Evolutionary conservation across 1,284 basidiomycete species (phyloP).

Genomic region (Malassezia cuniculi): DNA sequence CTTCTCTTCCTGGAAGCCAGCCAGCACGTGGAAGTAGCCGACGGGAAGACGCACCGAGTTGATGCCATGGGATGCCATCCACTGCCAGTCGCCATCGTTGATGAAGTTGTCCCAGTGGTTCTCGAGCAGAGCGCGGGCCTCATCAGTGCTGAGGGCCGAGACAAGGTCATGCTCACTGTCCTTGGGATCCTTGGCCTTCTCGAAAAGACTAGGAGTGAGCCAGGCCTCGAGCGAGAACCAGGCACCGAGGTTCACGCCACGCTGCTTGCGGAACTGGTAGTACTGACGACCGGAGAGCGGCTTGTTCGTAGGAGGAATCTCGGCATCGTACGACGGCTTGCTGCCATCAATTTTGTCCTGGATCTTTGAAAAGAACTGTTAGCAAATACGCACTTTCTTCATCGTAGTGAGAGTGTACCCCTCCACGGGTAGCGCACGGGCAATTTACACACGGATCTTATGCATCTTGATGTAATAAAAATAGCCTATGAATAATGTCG

Average conservation of each 20-base stretch:
- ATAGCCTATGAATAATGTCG: too few species aligned
- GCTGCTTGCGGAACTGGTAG: conserved; percentile 61
- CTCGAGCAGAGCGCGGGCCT: conserved; percentile 57
- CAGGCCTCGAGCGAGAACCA: conserved; percentile 41
- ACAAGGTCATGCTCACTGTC: conserved; percentile 55
- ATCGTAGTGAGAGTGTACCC: too few species aligned
- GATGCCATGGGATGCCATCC: conserved; percentile 61
- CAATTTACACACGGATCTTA: conserved; percentile 2
- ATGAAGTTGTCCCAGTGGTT: conserved; percentile 60
- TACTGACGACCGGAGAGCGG: conserved; percentile 22
- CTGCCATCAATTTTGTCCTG: background rate
- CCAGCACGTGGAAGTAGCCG: conserved; percentile 56
- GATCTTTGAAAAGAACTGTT: conserved; percentile 6
- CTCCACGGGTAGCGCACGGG: background rate
- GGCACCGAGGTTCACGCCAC: conserved; percentile 67
- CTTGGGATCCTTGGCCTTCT: conserved; percentile 22
- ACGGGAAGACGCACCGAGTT: conserved; percentile 75
- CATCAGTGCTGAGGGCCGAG: conserved; percentile 48
- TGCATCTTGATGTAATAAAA: conserved; percentile 2
- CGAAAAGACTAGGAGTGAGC: conserved; percentile 42
- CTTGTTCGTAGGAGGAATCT: background rate
- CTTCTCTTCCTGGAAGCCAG: conserved; percentile 59
- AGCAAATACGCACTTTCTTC: too few species aligned
- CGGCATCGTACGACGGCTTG: background rate
- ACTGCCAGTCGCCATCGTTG: conserved; percentile 47